Conservation (phyloP, 768 basidiomycete species). For the Phylloporus arenicola region DNA sequence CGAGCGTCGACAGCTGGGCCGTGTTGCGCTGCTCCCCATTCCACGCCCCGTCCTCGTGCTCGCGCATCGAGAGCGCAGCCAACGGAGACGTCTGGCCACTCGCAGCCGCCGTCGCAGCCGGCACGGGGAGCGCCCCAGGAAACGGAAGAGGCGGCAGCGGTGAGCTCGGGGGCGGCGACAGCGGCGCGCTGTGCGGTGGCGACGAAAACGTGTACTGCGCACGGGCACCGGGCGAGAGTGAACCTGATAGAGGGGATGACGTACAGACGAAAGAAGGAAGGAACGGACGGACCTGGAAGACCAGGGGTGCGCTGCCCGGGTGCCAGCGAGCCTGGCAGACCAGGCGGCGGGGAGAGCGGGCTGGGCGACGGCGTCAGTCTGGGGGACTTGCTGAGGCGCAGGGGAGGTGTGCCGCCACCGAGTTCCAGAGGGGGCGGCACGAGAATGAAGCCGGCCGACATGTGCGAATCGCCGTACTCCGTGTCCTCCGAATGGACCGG, state of each 20-base stretch:
- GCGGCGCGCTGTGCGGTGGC: conserved; percentile 7
- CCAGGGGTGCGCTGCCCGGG: conserved; percentile 21
- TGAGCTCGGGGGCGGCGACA: conserved; percentile 23
- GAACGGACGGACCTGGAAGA: conserved; percentile 20
- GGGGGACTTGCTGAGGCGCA: conserved; percentile 25
- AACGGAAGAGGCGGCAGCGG: conserved; percentile 15
- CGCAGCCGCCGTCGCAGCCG: conserved; percentile 12
- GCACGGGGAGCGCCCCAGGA: neutral
- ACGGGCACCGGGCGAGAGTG: conserved; percentile 20
- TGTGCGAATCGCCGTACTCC: too few species aligned
- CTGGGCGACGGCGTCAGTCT: conserved; percentile 9
- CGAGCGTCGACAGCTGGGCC: conserved; percentile 23
- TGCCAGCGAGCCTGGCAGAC: conserved; percentile 16
- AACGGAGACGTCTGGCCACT: conserved; percentile 18
- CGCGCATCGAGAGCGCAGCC: conserved; percentile 1
- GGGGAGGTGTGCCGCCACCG: conserved; percentile 13
- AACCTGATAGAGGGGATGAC: conserved; percentile 9
- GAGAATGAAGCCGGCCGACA: conserved; percentile 21
- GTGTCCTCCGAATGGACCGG: conserved; percentile 13
- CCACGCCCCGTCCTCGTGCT: neutral
- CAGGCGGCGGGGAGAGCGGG: conserved; percentile 12
- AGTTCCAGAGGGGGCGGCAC: conserved; percentile 22
- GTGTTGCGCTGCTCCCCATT: conserved; percentile 10
- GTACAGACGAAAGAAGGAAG: neutral
- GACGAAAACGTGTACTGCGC: conserved; percentile 20